These are phyloP conservation scores for Saccharum hybrid DNA, from an alignment of 202 grass and related monocot species.

Conservation along the genomic window DNA sequence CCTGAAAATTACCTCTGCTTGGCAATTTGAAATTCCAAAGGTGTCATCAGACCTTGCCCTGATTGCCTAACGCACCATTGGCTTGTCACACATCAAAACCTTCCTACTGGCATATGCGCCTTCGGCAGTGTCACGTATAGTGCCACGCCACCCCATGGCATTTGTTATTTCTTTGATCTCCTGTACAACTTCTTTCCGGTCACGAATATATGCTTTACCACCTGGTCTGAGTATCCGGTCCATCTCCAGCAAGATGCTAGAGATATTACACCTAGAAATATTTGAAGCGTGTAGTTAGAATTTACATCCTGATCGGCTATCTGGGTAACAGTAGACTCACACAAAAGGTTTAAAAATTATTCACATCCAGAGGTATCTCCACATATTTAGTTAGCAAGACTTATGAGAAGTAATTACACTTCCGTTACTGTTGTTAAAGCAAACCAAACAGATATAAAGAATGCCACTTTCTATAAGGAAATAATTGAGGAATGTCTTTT, in stretches of 20 bases:
- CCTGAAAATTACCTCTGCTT: not conserved
- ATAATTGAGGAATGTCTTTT: not conserved
- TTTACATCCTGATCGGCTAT: not conserved
- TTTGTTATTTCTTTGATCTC: conserved; percentile 63
- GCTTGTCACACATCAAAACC: conserved; percentile 85
- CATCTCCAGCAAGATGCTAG: conserved; percentile 92
- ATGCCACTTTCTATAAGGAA: conserved; percentile 8
- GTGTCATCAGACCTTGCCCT: not conserved
- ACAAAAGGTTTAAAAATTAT: not conserved
- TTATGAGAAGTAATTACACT: not conserved
- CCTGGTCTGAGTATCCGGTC: conserved; percentile 91
- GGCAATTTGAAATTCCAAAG: not conserved
- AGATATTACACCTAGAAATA: conserved; percentile 78
- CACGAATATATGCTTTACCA: conserved; percentile 80
- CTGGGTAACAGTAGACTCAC: not conserved
- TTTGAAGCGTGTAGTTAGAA: not conserved
- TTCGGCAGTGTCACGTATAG: conserved; percentile 80
- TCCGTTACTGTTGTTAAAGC: conserved; percentile 2
- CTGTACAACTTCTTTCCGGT: conserved; percentile 55
- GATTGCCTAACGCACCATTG: conserved; percentile 47
- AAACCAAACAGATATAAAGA: not conserved
- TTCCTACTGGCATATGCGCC: conserved; percentile 75
- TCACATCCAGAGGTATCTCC: not conserved
- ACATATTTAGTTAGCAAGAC: too few relatives aligned
- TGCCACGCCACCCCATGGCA: conserved; percentile 74